Evolutionary conservation across 108 stramenopile genomes (phyloP).

Genomic region (Cyclotella choctawhatcheeana): DNA sequence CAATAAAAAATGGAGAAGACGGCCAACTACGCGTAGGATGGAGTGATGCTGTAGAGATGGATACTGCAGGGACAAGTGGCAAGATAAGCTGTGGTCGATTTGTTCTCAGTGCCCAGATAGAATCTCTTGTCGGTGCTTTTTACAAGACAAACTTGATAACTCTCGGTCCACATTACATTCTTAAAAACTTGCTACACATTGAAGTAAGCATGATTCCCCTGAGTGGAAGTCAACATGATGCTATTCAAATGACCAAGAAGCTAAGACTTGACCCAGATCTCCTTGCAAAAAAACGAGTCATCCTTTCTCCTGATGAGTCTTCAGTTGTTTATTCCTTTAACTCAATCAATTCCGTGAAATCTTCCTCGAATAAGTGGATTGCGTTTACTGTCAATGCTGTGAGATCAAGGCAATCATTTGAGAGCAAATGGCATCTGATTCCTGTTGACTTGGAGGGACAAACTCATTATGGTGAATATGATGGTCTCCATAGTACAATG

Average conservation of each 20-base stretch:
- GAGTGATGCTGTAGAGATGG: conserved; percentile 28
- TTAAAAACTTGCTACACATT: conserved; percentile 41
- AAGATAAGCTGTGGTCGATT: conserved; percentile 25
- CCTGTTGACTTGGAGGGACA: conserved; percentile 17
- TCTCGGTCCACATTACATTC: conserved; percentile 32
- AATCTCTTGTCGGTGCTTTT: conserved; percentile 30
- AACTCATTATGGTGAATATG: conserved; percentile 42
- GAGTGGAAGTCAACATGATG: conserved; percentile 21
- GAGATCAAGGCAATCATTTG: background rate
- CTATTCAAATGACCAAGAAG: conserved; percentile 12
- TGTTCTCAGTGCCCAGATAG: conserved; percentile 12
- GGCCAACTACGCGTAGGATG: conserved; percentile 31
- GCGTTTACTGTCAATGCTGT: conserved; percentile 32
- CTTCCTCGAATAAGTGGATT: conserved; percentile 21
- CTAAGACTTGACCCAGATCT: conserved; percentile 1
- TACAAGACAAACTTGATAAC: conserved; percentile 15
- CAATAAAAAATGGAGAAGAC: conserved; percentile 11
- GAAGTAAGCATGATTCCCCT: conserved; percentile 25
- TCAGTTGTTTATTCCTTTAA: conserved; percentile 26
- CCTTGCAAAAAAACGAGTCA: background rate
- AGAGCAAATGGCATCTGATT: conserved; percentile 41
- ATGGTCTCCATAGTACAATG: conserved; percentile 39
- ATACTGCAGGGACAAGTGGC: conserved; percentile 33
- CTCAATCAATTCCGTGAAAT: conserved; percentile 1
- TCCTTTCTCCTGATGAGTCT: conserved; percentile 20